Base-by-base conservation (phyloP, 2,329 filamentous ascomycete genomes). In the Helminthosporium solani region DNA sequence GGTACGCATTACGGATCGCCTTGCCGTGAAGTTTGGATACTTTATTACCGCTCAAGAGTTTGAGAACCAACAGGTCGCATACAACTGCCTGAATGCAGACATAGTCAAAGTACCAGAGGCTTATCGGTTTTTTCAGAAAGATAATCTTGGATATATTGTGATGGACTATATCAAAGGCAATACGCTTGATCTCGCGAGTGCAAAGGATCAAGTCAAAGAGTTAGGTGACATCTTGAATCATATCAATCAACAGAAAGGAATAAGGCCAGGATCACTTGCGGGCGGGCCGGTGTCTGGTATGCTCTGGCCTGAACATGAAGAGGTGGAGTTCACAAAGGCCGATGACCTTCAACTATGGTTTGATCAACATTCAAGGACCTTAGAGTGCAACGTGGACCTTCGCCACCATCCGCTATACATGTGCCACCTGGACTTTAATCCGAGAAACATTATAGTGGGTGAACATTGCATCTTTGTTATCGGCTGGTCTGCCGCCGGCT, bases 101-200 rank as follows among this genome's bases (percentile, higher is more conserved):
- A 47, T 42, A 42, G 40, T 47, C 7, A 21, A 19, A 28, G 40
- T 47, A 15, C 39, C 44, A 15, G 21, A 15, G 33, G 23, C 34
- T 25, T 47, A 47, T 33, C 39, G 39, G 14, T 47, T 47, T 31
- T 23, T 47, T 18, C 23, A 39, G n/a, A 38, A 43, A 11, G 44
- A 38, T n/a, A 25, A 39, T 15, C 14, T 38, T 25, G 44, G 44
- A 15, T 47, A 47, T 25, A 37, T 43, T 12, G 33, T 43, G 11
- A 43, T 43, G 33, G 20, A 36, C 36, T 43, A 43, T 15, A 43
- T 43, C 14, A 37, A 36, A 36, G 33, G 40, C 11, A 40, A 25
- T 12, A n/a, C 33, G n/a, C n/a, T n/a, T n/a, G n/a, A n/a, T n/a
- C n/a, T n/a, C n/a, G n/a, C n/a, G n/a, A n/a, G n/a, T n/a, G n/a